These are phyloP conservation scores for Chrysoporthe cubensis DNA, from an alignment of 2,329 filamentous ascomycete species.

Conservation along the genomic window DNA sequence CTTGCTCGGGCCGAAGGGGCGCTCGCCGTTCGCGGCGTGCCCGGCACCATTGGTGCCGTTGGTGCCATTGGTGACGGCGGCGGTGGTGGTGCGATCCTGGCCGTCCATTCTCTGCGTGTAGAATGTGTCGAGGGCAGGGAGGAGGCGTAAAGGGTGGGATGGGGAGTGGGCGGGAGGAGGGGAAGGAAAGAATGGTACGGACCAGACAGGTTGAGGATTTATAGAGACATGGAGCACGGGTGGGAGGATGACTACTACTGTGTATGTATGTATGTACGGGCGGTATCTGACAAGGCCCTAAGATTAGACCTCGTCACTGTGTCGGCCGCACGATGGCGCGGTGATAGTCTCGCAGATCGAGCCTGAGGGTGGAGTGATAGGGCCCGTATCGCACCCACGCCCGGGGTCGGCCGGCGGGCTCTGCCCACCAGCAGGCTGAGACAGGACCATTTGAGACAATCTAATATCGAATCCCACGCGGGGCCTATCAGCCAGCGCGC, in stretches of 20 bases:
- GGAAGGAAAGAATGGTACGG: too few species aligned
- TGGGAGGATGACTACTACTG: too few species aligned
- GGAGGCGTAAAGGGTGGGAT: background rate
- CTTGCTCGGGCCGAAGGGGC: constrained; percentile 6
- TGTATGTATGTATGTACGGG: too few species aligned
- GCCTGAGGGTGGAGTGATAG: background rate
- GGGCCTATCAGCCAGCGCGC: too few species aligned
- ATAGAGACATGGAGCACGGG: too few species aligned
- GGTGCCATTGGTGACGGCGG: background rate
- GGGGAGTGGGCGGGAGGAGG: too few species aligned
- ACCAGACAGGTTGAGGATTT: too few species aligned
- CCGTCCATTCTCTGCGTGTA: background rate
- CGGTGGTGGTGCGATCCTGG: background rate
- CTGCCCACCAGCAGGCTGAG: background rate
- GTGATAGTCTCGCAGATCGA: too few species aligned
- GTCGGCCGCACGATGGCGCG: background rate
- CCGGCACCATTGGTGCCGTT: background rate
- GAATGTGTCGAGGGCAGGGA: background rate
- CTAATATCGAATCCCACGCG: too few species aligned
- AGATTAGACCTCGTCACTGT: constrained; percentile 7
- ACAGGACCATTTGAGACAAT: background rate
- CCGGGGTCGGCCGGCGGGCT: background rate
- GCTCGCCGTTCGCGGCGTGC: background rate
- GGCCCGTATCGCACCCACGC: background rate
- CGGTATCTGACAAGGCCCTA: background rate